Base-by-base conservation (phyloP, 306 rosid genomes). In the Quillaja saponaria region DNA sequence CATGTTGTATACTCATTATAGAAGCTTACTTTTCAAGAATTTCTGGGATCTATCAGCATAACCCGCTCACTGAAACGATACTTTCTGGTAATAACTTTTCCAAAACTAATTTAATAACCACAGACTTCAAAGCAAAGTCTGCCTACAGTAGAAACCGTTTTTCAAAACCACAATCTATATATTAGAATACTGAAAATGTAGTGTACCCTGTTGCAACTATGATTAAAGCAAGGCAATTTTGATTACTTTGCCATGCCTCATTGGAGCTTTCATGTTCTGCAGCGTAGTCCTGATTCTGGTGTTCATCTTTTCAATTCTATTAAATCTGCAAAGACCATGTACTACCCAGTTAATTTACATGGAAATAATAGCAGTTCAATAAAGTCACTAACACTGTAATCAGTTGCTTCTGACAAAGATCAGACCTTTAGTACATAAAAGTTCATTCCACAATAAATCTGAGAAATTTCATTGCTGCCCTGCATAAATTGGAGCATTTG, bases 171-270 rank as follows among this genome's bases (percentile, higher is more conserved):
- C 0, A 34, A 21, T 3, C n/a, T 4, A n/a, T 13, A 33, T 16
- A 18, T 13, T 2, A 12, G 16, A 61, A 49, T 39, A 16, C 11
- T 42, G 1, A 55, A 1, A 21, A 58, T 45, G 61, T 41, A 60
- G 58, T 64, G 47, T 45, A 53, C 41, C 53, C 55, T 39, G 21
- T 44, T 67, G 54, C 13, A 49, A 70, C 62, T 35, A 58, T 2
- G 34, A 14, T 40, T 20, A 63, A 64, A 34, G 15, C 64, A 72
- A 46, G 67, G 49, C 44, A 38, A 53, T 21, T 39, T 49, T 54
- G 52, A 66, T 81, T 82, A 92, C 95, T 31, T 84, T 84, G 62
- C 72, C 82, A 60, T 67, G 75, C 69, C 78, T 67, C 35, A 60
- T 40, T 16, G 85, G 74, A 79, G 84, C 49, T 77, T 82, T 85